Conservation (phyloP, 1,284 basidiomycete genomes). For the Boletus sp. region DNA sequence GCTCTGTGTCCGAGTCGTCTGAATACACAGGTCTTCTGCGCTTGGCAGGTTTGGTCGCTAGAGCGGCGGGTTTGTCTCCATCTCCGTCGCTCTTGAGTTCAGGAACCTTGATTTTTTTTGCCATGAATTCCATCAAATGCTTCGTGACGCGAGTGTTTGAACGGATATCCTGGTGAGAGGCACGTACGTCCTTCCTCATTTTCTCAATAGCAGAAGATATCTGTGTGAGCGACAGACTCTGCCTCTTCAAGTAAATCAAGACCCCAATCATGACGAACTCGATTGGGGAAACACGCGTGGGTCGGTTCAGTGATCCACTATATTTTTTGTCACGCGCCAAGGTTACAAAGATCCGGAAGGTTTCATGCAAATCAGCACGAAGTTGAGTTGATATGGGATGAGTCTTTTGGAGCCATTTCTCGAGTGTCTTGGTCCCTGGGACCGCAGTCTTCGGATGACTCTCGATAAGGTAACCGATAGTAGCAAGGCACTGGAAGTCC, state of each 20-base stretch:
- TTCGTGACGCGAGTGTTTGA: constrained; percentile 40
- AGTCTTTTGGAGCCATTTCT: constrained; percentile 39
- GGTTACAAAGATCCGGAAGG: constrained; percentile 41
- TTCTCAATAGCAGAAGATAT: constrained; percentile 40
- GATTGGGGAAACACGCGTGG: constrained; percentile 43
- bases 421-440: constrained; percentile 35
- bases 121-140: constrained; percentile 39
- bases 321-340: constrained; percentile 38
- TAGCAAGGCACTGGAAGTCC: constrained; percentile 46
- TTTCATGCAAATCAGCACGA: constrained; percentile 35
- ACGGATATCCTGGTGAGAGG: constrained; percentile 40
- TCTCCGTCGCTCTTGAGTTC: constrained; percentile 33
- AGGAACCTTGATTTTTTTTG: constrained; percentile 31
- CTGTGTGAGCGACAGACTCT: constrained; percentile 38
- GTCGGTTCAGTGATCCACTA: constrained; percentile 37
- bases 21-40: constrained; percentile 27
- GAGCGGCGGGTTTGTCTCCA: constrained; percentile 27
- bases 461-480: constrained; percentile 41
- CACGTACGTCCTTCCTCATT: constrained; percentile 43
- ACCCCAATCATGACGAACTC: constrained; percentile 49
- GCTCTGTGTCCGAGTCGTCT: constrained; percentile 28
- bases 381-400: constrained; percentile 30
- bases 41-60: constrained; percentile 18
- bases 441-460: constrained; percentile 31
- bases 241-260: constrained; percentile 38